Evolutionary conservation across 2,329 filamentous ascomycete genomes (phyloP).

Genomic region (Fusarium devonianum): DNA sequence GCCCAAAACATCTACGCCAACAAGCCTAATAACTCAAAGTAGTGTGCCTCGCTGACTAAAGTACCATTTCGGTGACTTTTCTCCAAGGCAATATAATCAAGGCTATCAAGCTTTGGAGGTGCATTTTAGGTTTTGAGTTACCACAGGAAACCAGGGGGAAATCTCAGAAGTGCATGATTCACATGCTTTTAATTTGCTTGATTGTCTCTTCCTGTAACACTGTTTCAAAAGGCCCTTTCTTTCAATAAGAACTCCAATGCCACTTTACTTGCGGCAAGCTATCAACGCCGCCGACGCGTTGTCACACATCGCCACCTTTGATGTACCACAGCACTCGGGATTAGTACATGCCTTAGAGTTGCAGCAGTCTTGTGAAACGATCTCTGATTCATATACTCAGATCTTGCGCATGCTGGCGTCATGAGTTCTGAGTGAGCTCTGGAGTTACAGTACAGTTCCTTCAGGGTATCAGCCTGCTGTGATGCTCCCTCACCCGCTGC

Average conservation of each 20-base stretch:
- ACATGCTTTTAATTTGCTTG: conserved; percentile 14
- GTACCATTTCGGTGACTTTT: neutral
- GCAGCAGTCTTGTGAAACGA: too few relatives aligned
- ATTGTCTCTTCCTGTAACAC: neutral
- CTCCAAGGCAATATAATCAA: neutral
- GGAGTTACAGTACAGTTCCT: too few relatives aligned
- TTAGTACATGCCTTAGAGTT: too few relatives aligned
- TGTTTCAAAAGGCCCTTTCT: neutral
- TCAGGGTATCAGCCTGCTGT: neutral
- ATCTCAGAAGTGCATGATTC: conserved; percentile 10
- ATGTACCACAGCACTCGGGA: too few relatives aligned
- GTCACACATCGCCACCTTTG: too few relatives aligned
- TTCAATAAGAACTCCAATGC: too few relatives aligned
- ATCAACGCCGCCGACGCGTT: neutral
- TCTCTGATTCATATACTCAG: too few relatives aligned
- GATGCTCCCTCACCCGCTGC: neutral
- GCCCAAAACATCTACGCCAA: too few relatives aligned
- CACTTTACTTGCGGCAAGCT: neutral
- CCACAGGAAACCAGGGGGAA: conserved; percentile 21
- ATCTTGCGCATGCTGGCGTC: too few relatives aligned
- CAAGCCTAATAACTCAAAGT: neutral
- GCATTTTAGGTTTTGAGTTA: conserved; percentile 20
- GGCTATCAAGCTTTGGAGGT: conserved; percentile 4
- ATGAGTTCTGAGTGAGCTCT: too few relatives aligned
- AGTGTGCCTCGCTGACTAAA: conserved; percentile 2